Evolutionary conservation across 768 basidiomycete species (phyloP), one percentile per base, ranked within the genome.

Genomic region (Agaricus sinodeliciosus): DNA sequence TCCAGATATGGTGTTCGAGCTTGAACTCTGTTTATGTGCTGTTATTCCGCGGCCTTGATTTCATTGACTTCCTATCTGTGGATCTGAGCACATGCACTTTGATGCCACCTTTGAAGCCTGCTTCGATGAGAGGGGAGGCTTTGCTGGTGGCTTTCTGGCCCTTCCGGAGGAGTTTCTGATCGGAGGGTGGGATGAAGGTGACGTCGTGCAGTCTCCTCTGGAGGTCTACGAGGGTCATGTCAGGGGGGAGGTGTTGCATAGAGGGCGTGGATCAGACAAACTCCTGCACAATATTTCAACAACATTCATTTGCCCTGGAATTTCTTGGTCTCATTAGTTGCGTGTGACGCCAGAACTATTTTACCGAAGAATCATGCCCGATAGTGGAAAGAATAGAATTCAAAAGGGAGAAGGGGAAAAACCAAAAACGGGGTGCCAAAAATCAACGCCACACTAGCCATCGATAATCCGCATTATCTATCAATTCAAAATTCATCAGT

Each of bases 91-190:
- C 71, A 60, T 86, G 86, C 4, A 90, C 66, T 64, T 84, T 90
- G 46, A 71, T 59, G 8, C 86, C 85, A 55, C 80, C 69, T 59
- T 76, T 82, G 37, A 90, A 61, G n/a, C 87, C 87, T 0, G 60
- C 78, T 65, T 62, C 2, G 22, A 22, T 22, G 22, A 22, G 22
- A 22, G 22, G 61, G 3, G 59, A 71, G 60, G 25, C 61, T 12
- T 61, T 62, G 35, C 60, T 57, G 15, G 65, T 47, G 69, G 65
- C 51, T 47, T 70, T 76, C 72, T 85, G 88, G 31, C 87, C 85
- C 62, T 81, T 87, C 69, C 77, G 85, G 8, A 90, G 63, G 39
- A 90, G 70, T 60, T 90, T 91, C 69, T 90, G 87, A 37, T 82
- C 67, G 3, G 73, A 63, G 3, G 80, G 74, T 0, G 86, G 85